Evolutionary conservation across 1,284 basidiomycete genomes (phyloP).

Genomic region (Irpex lacteus): DNA sequence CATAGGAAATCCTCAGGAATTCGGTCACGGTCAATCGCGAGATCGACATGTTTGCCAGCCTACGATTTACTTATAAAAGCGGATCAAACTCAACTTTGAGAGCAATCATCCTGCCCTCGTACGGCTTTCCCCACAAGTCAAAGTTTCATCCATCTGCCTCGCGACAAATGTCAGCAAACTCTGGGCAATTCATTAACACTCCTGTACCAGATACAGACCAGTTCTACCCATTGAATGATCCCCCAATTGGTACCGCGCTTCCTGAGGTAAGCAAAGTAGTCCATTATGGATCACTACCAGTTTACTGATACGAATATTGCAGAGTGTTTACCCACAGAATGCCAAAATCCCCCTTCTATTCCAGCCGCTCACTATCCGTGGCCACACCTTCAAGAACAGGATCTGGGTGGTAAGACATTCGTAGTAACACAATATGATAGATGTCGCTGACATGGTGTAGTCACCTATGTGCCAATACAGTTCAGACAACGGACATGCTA

Average conservation of each 20-base stretch:
- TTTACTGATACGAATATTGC: neutral
- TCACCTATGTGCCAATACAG: conserved; percentile 84
- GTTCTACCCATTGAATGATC: conserved; percentile 63
- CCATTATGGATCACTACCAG: neutral
- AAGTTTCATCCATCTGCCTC: too few species aligned
- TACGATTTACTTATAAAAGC: neutral
- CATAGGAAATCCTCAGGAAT: neutral
- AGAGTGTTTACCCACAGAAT: conserved; percentile 45
- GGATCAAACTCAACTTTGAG: too few species aligned
- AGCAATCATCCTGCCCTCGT: too few species aligned
- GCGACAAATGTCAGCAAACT: conserved; percentile 12
- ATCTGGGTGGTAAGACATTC: conserved; percentile 47
- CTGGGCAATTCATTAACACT: conserved; percentile 35
- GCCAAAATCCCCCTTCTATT: conserved; percentile 59
- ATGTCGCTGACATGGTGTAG: conserved; percentile 25
- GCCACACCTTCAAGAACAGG: conserved; percentile 69
- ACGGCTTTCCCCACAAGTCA: too few species aligned
- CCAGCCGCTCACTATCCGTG: conserved; percentile 61
- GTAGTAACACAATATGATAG: neutral
- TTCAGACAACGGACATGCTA: conserved; percentile 65
- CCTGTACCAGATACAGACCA: conserved; percentile 46
- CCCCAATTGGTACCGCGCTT: conserved; percentile 52
- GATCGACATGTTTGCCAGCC: neutral
- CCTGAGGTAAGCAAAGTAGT: conserved; percentile 29
- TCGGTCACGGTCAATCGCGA: neutral